Conservation (phyloP, 2,329 filamentous ascomycete species). For the Pseudogymnoascus verrucosus region DNA sequence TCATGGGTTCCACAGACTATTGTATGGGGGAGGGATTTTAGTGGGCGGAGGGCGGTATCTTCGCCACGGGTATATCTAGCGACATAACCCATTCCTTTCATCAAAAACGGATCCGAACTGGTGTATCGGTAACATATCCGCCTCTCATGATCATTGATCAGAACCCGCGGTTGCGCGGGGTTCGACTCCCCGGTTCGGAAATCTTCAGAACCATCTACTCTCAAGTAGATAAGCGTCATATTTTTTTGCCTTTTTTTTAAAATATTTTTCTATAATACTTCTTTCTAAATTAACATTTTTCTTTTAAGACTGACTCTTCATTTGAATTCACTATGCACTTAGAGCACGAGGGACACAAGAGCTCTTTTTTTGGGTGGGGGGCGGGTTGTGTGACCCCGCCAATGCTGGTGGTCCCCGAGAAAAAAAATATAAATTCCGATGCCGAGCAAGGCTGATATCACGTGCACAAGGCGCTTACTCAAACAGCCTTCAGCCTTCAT, state of each 20-base stretch:
- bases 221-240: slow-evolving; percentile 1
- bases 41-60: no score
- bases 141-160: slow-evolving; percentile 8
- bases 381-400: not conserved
- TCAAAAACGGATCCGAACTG: slow-evolving; percentile 9
- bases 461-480: not conserved
- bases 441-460: not conserved
- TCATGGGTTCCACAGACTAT: no score
- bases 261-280: not conserved
- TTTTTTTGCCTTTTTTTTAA: not conserved
- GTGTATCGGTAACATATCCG: slow-evolving; percentile 9
- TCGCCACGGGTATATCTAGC: not conserved
- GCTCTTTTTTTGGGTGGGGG: not conserved
- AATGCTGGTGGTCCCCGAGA: not conserved
- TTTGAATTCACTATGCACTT: no score
- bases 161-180: slow-evolving; percentile 8
- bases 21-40: no score
- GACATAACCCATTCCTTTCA: not conserved
- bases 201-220: slow-evolving; percentile 7
- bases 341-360: not conserved
- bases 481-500: not conserved
- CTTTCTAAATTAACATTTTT: not conserved
- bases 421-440: not conserved
- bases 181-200: slow-evolving; percentile 10
- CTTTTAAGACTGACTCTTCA: no score